Percentiles rank a stretch among this genome's conserved stretches.
Conservation (phyloP, 2,329 filamentous ascomycete genomes). For the Exophiala xenobiotica region DNA sequence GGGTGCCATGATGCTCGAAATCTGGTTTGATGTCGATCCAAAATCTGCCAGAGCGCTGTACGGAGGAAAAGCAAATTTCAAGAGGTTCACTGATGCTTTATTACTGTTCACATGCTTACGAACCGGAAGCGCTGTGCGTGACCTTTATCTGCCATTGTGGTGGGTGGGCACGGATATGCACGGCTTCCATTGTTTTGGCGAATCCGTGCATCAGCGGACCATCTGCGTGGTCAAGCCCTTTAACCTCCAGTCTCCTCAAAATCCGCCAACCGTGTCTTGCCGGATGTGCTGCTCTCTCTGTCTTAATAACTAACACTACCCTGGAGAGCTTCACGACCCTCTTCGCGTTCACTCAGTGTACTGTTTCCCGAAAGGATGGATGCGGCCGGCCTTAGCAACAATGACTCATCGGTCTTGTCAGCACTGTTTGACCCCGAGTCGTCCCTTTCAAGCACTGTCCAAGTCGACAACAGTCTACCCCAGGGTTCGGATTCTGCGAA, state of each 20-base stretch:
- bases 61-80: too few species aligned
- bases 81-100: too few species aligned
- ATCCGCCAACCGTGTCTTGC: too few species aligned
- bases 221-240: not conserved
- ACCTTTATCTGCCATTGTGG: not conserved
- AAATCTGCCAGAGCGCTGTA: too few species aligned
- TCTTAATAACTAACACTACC: too few species aligned
- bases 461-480: slow-evolving; percentile 41
- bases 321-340: too few species aligned
- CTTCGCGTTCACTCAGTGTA: too few species aligned
- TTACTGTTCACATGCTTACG: too few species aligned
- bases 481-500: slow-evolving; percentile 42
- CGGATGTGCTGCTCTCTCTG: too few species aligned
- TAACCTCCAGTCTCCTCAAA: too few species aligned
- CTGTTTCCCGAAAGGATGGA: slow-evolving; percentile 4
- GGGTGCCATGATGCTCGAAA: slow-evolving; percentile 20
- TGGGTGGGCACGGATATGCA: not conserved
- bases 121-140: not conserved
- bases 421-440: slow-evolving; percentile 49
- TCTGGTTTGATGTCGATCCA: not conserved
- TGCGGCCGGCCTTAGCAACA: slow-evolving; percentile 37
- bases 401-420: slow-evolving; percentile 47
- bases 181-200: not conserved
- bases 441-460: slow-evolving; percentile 22
- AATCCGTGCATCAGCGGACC: not conserved